These are phyloP conservation scores for Fraxinus xanthoxyloides DNA, from an alignment of 305 asterid species.

Conservation along the genomic window DNA sequence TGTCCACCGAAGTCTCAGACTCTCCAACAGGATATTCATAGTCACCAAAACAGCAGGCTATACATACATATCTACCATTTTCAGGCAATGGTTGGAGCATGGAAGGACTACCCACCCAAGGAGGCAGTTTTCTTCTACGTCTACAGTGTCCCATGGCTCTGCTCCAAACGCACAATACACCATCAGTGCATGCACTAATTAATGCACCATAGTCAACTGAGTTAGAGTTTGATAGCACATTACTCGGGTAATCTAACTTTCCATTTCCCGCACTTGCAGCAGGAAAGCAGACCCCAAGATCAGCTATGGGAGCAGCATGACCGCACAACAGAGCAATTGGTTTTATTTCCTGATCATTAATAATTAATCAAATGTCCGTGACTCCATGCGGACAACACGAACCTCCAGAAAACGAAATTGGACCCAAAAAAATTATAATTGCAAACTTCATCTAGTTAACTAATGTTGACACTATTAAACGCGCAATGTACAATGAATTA, in stretches of 20 bases:
- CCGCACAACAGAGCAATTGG: conserved; percentile 95
- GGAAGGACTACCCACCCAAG: conserved; percentile 89
- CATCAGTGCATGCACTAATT: conserved; percentile 82
- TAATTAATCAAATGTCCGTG: conserved; percentile 1
- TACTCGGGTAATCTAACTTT: conserved; percentile 34
- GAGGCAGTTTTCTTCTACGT: conserved; percentile 91
- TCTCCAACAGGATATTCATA: conserved; percentile 38
- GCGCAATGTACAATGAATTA: background rate
- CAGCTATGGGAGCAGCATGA: conserved; percentile 82
- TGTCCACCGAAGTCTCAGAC: conserved; percentile 37
- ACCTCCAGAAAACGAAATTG: background rate
- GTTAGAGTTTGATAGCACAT: conserved; percentile 37
- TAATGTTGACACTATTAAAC: background rate
- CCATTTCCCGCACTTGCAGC: conserved; percentile 54
- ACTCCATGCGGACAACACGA: background rate
- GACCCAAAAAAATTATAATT: background rate
- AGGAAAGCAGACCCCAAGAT: conserved; percentile 78
- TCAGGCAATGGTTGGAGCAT: conserved; percentile 61
- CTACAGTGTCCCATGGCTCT: conserved; percentile 89
- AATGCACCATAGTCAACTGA: conserved; percentile 54
- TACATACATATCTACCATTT: conserved; percentile 74
- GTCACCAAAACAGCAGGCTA: conserved; percentile 57
- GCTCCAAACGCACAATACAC: conserved; percentile 90
- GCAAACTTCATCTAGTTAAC: background rate
- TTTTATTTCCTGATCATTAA: conserved; percentile 66